Evolutionary conservation across 768 basidiomycete genomes (phyloP), one percentile per base, ranked within the genome.

Genomic region (Xanthoconium purpureum): DNA sequence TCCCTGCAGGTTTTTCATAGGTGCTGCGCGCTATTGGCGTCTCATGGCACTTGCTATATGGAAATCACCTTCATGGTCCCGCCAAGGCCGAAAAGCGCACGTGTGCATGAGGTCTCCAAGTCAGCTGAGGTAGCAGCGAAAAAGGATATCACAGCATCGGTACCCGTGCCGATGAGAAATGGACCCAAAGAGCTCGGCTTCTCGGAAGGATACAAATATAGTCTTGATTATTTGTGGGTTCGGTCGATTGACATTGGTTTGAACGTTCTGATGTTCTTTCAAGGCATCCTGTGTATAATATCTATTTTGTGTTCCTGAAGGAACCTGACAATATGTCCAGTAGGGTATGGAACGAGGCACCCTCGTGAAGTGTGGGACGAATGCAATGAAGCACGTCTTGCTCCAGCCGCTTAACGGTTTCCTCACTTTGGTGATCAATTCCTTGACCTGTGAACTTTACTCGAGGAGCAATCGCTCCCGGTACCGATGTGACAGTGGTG

Each of bases 101-200:
- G 24, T 24, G 24, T 24, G 24, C 24, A 24, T 24, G 24, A n/a
- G 17, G 32, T 46, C 30, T 46, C 24, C 24, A 24, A 24, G 24
- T 75, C 78, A 33, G 88, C 88, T 2, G 87, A 86, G 67, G 80
- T 66, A 46, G 83, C 82, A 2, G 87, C 84, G 7, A 80, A 80
- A 65, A 62, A 62, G 55, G 82, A 81, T 66, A 68, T 72, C 54
- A 73, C 81, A 11, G 64, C 81, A 47, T 78, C 84, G 5, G 88
- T 94, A 1, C 92, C 92, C 1, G 63, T 90, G 54, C 76, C 79
- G 37, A 78, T 92, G 62, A 79, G 92, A 32, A 93, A 94, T 69
- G 89, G 89, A 10, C 89, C 90, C 3, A 84, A 84, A 66, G 77
- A 83, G 28, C 75, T 89, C 3, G 85, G 84, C 20, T 89, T 87